Conservation (phyloP, 2,329 filamentous ascomycete genomes). For the Exophiala oligosperma region DNA sequence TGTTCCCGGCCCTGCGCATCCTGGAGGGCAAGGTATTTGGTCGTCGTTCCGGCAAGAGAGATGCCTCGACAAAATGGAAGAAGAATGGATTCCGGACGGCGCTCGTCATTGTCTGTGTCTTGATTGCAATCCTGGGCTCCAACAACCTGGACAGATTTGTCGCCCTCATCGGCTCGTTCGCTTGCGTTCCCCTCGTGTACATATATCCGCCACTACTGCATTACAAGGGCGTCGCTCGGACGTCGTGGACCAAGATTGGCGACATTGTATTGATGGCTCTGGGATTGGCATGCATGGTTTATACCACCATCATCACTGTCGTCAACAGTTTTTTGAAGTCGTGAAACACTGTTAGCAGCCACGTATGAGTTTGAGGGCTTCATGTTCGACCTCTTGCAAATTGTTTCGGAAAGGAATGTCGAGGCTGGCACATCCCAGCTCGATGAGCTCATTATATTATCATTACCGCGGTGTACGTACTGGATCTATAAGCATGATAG, state of each 20-base stretch:
- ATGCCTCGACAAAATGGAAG: slow-evolving; percentile 68
- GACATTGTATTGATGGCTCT: slow-evolving; percentile 65
- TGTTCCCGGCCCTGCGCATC: slow-evolving; percentile 72
- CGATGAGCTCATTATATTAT: no score
- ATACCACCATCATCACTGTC: slow-evolving; percentile 66
- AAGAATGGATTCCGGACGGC: slow-evolving; percentile 67
- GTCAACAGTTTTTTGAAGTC: slow-evolving; percentile 22
- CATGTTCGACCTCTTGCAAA: no score
- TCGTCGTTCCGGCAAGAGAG: slow-evolving; percentile 66
- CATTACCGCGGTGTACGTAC: no score
- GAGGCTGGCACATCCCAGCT: no score
- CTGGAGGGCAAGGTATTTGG: slow-evolving; percentile 68
- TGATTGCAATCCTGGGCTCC: slow-evolving; percentile 63
- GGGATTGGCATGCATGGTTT: slow-evolving; percentile 68
- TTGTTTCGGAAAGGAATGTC: no score
- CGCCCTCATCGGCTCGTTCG: slow-evolving; percentile 70
- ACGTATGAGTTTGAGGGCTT: not conserved
- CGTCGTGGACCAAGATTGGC: slow-evolving; percentile 54
- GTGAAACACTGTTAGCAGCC: not conserved
- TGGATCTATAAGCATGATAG: no score
- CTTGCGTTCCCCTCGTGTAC: slow-evolving; percentile 74
- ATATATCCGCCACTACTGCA: slow-evolving; percentile 74
- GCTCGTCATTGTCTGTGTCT: slow-evolving; percentile 60
- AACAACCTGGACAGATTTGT: slow-evolving; percentile 74
- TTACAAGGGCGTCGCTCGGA: slow-evolving; percentile 64